These are phyloP conservation scores for Kwoniella heveanensis DNA, from an alignment of 768 basidiomycete species.

Conservation along the genomic window DNA sequence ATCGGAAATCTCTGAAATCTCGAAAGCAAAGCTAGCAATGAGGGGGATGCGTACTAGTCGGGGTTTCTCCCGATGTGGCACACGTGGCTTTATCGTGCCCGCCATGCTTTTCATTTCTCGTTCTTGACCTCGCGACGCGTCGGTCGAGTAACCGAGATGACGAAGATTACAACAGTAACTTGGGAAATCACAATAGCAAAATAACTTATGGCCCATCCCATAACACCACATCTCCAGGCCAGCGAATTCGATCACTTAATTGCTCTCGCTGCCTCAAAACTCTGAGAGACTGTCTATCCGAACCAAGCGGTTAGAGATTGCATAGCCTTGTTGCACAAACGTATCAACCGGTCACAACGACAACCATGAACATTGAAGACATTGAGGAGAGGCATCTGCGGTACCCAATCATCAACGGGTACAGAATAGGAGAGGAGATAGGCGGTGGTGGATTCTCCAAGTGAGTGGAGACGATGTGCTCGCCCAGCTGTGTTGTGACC, in stretches of 20 bases:
- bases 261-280: too few relatives aligned
- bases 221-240: too few relatives aligned
- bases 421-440: constrained; percentile 70
- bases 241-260: too few relatives aligned
- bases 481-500: too few relatives aligned
- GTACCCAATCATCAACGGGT: constrained; percentile 60
- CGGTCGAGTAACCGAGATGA: background rate
- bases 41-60: background rate
- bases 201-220: too few relatives aligned
- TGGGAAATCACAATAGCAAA: too few relatives aligned
- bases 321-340: too few relatives aligned
- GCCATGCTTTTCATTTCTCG: background rate
- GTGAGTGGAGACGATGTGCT: constrained; percentile 60
- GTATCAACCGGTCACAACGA: too few relatives aligned
- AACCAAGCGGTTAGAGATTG: too few relatives aligned
- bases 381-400: constrained; percentile 1
- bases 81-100: background rate
- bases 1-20: background rate
- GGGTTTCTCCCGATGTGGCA: background rate
- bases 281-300: too few relatives aligned
- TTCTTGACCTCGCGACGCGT: background rate
- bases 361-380: constrained; percentile 27
- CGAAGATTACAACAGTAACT: background rate
- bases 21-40: background rate
- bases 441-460: constrained; percentile 86